Evolutionary conservation across 2,329 filamentous ascomycete species (phyloP).

Genomic region (Trichoderma koningiopsis): DNA sequence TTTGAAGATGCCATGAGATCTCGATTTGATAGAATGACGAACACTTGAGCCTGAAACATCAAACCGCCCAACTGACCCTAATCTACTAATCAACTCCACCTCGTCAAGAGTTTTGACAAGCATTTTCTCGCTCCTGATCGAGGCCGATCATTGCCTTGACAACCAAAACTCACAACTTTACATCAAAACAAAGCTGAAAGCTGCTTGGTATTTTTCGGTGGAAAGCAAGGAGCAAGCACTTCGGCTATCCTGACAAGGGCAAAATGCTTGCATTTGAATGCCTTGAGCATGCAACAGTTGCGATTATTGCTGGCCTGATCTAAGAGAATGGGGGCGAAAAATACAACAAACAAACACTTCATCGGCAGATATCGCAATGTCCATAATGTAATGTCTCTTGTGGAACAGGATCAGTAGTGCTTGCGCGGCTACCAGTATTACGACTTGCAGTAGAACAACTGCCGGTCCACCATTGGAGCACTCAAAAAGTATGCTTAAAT

Average conservation of each 20-base stretch:
- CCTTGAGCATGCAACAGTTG: background rate
- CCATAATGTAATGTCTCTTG: background rate
- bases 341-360: background rate
- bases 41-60: background rate
- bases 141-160: background rate
- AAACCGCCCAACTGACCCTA: background rate
- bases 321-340: background rate
- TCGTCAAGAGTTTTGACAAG: background rate
- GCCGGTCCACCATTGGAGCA: background rate
- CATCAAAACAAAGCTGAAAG: background rate
- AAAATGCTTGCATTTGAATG: background rate
- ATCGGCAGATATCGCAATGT: background rate
- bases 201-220: background rate
- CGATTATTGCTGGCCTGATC: background rate
- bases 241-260: background rate
- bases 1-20: background rate
- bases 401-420: background rate
- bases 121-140: background rate
- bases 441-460: background rate
- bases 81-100: background rate
- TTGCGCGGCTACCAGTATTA: background rate
- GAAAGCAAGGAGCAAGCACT: background rate
- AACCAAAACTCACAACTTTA: background rate
- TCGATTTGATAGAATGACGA: conserved; percentile 4
- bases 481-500: conserved; percentile 24